Conservation (phyloP, 345 rosid genomes). For the Rhizophora mangle region DNA sequence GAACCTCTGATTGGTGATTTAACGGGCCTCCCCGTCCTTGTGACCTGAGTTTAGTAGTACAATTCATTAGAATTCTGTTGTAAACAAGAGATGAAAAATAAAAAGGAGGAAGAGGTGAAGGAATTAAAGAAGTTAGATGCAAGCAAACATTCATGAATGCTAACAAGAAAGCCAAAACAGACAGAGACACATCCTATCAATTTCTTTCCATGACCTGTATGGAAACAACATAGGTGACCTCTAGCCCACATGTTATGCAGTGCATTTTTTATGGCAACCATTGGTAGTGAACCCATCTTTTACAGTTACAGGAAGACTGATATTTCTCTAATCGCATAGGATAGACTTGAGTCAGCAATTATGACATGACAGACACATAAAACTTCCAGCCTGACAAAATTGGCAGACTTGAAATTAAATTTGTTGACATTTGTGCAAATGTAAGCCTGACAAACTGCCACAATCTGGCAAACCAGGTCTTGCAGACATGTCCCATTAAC, state of each 20-base stretch:
- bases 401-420: neutral
- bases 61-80: constrained; percentile 29
- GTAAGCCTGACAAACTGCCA: neutral
- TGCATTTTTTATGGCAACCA: neutral
- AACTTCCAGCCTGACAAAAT: no score
- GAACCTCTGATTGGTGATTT: constrained; percentile 28
- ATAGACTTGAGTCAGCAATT: neutral
- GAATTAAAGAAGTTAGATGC: neutral
- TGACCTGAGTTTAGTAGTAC: constrained; percentile 27
- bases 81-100: neutral
- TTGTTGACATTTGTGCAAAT: no score
- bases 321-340: neutral
- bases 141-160: constrained; percentile 14
- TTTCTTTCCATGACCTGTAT: no score
- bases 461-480: neutral
- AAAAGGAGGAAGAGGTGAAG: neutral
- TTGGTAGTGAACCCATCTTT: neutral
- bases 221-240: no score
- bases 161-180: constrained; percentile 17
- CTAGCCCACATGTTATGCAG: no score
- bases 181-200: no score
- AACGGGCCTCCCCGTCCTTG: constrained; percentile 36
- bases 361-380: neutral
- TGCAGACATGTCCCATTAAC: neutral
- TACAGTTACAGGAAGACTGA: neutral